Evolutionary conservation across 257 asterid species (phyloP).

Genomic region (Nicotiana sylvestris): DNA sequence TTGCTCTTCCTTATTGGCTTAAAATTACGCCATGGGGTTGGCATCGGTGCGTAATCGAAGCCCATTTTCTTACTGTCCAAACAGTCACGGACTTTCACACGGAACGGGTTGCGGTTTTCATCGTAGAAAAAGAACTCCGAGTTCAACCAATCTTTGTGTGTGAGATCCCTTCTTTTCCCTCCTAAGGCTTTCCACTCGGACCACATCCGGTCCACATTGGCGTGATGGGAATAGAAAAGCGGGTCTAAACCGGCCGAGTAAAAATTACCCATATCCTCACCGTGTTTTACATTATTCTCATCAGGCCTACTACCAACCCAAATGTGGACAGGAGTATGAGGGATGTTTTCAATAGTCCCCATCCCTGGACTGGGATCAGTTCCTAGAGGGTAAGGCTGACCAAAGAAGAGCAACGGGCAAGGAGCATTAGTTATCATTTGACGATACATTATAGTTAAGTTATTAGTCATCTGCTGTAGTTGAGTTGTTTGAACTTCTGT

Average conservation of each 20-base stretch:
- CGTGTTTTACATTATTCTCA: rapidly evolving
- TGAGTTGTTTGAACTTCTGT: background rate
- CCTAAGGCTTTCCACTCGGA: background rate
- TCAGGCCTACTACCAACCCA: background rate
- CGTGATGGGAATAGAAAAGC: conserved; percentile 18
- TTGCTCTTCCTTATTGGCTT: conserved; percentile 24
- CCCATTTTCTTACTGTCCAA: conserved; percentile 32
- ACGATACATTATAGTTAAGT: conserved; percentile 19
- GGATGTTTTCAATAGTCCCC: conserved; percentile 23
- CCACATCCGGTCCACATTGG: conserved; percentile 18
- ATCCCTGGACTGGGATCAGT: background rate
- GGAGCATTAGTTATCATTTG: conserved; percentile 17
- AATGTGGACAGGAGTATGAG: conserved; percentile 20
- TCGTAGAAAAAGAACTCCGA: conserved; percentile 55
- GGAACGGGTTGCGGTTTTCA: conserved; percentile 38
- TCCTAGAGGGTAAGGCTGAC: conserved; percentile 12
- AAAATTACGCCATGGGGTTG: conserved; percentile 42
- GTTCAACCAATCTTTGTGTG: conserved; percentile 28
- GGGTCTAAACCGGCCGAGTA: conserved; percentile 13
- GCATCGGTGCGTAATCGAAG: conserved; percentile 28
- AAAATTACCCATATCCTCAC: conserved; percentile 16
- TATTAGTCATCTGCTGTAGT: background rate
- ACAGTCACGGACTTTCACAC: conserved; percentile 36
- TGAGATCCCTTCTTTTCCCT: conserved; percentile 23
- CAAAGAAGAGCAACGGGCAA: background rate